phyloP scores from a whole-genome alignment of 2,329 filamentous ascomycete genomes.

The Microdochium paspali region DNA sequence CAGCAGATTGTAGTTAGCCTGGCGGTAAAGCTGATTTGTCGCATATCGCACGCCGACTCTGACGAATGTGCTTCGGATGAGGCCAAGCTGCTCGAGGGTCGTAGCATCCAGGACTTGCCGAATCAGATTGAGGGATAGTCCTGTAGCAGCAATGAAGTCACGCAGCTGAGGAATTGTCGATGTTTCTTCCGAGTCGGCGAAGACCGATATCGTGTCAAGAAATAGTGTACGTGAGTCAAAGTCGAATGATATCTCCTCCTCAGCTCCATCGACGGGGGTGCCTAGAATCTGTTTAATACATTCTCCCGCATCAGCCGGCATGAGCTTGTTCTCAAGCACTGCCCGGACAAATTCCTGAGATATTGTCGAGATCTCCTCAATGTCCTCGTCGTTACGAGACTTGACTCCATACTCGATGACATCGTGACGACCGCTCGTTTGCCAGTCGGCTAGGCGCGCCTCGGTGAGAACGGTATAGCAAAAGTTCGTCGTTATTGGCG shows the following conservation, averaged over 20 bases:
- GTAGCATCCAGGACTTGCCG: conserved; percentile 75
- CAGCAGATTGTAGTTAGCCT: conserved; percentile 92
- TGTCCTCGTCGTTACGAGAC: conserved; percentile 58
- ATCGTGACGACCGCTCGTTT: conserved; percentile 52
- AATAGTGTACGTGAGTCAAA: conserved; percentile 64
- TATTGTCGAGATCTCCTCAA: conserved; percentile 57
- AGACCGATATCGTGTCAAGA: conserved; percentile 72
- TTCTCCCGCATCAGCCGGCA: conserved; percentile 58
- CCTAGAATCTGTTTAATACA: conserved; percentile 67
- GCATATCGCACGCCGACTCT: conserved; percentile 80
- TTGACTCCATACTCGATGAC: conserved; percentile 56
- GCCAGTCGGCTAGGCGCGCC: conserved; percentile 59
- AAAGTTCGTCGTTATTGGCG: conserved; percentile 39
- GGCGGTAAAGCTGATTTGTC: conserved; percentile 87
- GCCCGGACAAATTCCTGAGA: conserved; percentile 81
- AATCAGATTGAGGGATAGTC: conserved; percentile 62
- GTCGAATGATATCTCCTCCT: conserved; percentile 29
- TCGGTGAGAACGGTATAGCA: conserved; percentile 71
- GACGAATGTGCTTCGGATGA: conserved; percentile 79
- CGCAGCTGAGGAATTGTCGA: conserved; percentile 43
- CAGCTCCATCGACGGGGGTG: conserved; percentile 38
- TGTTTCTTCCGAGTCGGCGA: conserved; percentile 60
- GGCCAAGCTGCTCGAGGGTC: conserved; percentile 63
- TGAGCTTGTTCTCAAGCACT: conserved; percentile 59
- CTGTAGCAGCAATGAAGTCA: conserved; percentile 62